These are phyloP conservation scores for Lithospermum erythrorhizon DNA, from an alignment of 257 asterid species.

Conservation along the genomic window DNA sequence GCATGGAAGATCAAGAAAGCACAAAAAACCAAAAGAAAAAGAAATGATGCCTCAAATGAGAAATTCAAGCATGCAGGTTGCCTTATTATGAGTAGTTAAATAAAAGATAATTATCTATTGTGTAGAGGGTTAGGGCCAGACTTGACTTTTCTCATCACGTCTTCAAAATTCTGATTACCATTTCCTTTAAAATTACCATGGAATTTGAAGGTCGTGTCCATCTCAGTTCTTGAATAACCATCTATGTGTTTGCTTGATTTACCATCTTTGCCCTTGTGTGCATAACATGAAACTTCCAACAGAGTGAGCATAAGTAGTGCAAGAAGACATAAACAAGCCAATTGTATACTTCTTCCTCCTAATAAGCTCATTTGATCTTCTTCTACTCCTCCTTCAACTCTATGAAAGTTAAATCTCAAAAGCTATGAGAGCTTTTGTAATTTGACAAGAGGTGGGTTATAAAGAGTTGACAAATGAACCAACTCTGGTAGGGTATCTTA, in stretches of 20 bases:
- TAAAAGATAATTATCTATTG: slow-evolving; percentile 53
- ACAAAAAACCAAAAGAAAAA: slow-evolving; percentile 2
- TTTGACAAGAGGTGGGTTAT: not conserved
- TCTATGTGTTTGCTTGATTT: slow-evolving; percentile 22
- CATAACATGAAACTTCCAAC: slow-evolving; percentile 28
- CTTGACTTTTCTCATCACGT: slow-evolving; percentile 67
- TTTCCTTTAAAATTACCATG: slow-evolving; percentile 14
- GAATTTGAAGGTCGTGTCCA: slow-evolving; percentile 14
- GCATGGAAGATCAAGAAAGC: not conserved
- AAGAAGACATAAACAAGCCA: slow-evolving; percentile 28
- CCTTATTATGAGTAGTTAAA: not conserved
- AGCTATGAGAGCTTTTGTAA: not conserved
- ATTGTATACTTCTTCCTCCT: slow-evolving; percentile 18
- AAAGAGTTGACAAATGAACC: not conserved
- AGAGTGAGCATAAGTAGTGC: slow-evolving; percentile 23
- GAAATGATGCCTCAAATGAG: slow-evolving; percentile 25
- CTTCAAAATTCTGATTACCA: slow-evolving; percentile 35
- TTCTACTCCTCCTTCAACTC: slow-evolving; percentile 16
- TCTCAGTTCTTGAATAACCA: slow-evolving; percentile 15
- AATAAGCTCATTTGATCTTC: slow-evolving; percentile 23
- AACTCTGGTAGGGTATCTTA: too few relatives aligned
- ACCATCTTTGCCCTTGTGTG: slow-evolving; percentile 19
- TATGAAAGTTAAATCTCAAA: too few relatives aligned
- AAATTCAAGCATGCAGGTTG: slow-evolving; percentile 25
- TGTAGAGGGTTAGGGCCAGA: slow-evolving; percentile 93